Evolutionary conservation across 768 basidiomycete species (phyloP), one percentile per base, ranked within the genome.

Genomic region (Trametes punicea): DNA sequence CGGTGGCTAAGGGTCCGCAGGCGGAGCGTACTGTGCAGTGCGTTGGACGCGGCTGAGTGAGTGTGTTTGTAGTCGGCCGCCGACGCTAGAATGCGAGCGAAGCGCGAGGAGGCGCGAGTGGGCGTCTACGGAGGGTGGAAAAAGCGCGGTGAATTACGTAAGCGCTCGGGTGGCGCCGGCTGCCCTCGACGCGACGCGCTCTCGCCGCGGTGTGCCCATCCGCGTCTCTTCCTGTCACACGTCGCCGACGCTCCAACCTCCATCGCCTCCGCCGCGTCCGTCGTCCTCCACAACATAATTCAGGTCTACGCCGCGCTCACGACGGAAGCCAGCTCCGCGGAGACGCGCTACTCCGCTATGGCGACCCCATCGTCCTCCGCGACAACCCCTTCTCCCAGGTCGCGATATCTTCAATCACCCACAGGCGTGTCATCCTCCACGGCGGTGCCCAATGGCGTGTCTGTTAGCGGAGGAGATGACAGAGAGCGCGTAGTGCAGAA

Each of bases 291-390:
- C 21, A 16, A 21, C 44, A 52, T 42, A 40, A 21, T 21, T 42
- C 38, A 56, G 61, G 27, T 25, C 34, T 21, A 15, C 48, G 25
- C 47, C 31, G 39, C 36, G 49, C 45, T 44, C 21, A 13, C 11
- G 16, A 41, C 23, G 11, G 41, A 25, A 11, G 27, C 41, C 20
- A n/a, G 15, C 45, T 23, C 54, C 21, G 25, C 53, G 56, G 47
- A 56, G 57, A 55, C 60, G 44, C 57, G 46, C 42, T 34, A 33
- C 26, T 23, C 48, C 46, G 46, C 57, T 45, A 91, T 90, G 89
- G 84, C 87, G 65, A 85, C 88, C 34, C 87, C 90, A 55, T 82
- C 87, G 59, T 90, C 88, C 64, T 88, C 88, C 60, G 80, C 87
- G 65, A 91, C 90, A 68, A 90, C 89, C 56, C 84, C 86, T 65